Evolutionary conservation across 768 basidiomycete species (phyloP).

Genomic region (Psilocybe azurescens): DNA sequence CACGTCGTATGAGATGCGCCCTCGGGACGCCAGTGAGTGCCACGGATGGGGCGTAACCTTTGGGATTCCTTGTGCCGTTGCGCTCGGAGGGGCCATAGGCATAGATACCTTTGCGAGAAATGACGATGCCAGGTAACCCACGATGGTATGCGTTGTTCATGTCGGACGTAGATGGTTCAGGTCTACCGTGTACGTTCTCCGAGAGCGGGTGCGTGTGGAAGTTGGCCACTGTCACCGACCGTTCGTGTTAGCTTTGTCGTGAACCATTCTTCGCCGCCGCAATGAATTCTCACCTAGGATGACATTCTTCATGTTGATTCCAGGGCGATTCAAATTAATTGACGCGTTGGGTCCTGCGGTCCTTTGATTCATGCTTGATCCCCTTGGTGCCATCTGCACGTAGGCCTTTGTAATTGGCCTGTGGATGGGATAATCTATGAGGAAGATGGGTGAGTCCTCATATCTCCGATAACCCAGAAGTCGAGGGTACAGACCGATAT

Average conservation of each 20-base stretch:
- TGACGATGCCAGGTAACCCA: background rate
- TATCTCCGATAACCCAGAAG: too few species aligned
- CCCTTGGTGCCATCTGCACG: conserved; percentile 3
- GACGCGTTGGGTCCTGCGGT: conserved; percentile 2
- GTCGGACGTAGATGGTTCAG: conserved; percentile 6
- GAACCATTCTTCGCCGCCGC: background rate
- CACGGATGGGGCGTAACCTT: background rate
- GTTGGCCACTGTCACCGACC: background rate
- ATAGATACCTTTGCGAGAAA: conserved; percentile 1
- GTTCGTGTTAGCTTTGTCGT: background rate
- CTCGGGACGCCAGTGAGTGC: background rate
- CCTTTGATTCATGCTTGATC: conserved; percentile 3
- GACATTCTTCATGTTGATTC: conserved; percentile 7
- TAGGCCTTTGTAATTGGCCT: conserved; percentile 3
- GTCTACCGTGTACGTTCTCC: background rate
- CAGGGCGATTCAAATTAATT: conserved; percentile 1
- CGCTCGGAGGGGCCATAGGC: conserved; percentile 1
- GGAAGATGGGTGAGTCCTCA: background rate
- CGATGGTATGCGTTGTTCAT: conserved; percentile 5
- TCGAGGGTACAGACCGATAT: background rate
- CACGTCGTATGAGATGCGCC: background rate
- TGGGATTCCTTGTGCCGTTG: conserved; percentile 1
- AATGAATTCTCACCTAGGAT: background rate
- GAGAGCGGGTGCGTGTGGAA: conserved; percentile 5
- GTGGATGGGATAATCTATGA: background rate